Conservation (phyloP, 169 alveolate genomes). For the Plasmodium vivax region DNA sequence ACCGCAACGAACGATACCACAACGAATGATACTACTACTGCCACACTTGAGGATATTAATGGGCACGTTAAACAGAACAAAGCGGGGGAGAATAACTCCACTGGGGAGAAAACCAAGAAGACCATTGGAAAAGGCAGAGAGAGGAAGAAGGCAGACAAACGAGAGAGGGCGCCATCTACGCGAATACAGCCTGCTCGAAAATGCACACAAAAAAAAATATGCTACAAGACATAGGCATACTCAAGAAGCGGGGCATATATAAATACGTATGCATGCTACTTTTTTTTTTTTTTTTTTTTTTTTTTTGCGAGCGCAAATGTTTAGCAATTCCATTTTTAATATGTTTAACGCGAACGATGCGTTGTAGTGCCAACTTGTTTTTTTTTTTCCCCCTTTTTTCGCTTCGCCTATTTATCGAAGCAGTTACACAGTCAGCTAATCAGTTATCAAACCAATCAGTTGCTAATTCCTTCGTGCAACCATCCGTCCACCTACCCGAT, state of each 20-base stretch:
- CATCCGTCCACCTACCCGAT: neutral
- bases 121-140: neutral
- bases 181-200: constrained; percentile 58
- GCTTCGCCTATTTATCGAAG: neutral
- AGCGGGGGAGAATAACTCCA: neutral
- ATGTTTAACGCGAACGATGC: neutral
- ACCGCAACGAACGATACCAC: neutral
- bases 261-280: neutral
- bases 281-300: neutral
- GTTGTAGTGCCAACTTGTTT: neutral
- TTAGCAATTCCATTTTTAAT: neutral
- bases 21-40: too few species aligned
- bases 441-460: neutral
- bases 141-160: neutral
- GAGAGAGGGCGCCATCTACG: constrained; percentile 20
- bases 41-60: neutral
- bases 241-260: neutral
- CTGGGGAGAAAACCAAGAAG: constrained; percentile 15
- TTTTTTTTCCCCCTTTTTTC: neutral
- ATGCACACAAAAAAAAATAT: constrained; percentile 61
- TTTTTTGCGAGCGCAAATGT: neutral
- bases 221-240: constrained; percentile 29
- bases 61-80: constrained; percentile 6
- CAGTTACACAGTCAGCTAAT: neutral
- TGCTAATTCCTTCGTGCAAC: neutral